Evolutionary conservation across 306 rosid species (phyloP), one percentile per base, ranked within the genome.

Genomic region (Cicer yamashitae): DNA sequence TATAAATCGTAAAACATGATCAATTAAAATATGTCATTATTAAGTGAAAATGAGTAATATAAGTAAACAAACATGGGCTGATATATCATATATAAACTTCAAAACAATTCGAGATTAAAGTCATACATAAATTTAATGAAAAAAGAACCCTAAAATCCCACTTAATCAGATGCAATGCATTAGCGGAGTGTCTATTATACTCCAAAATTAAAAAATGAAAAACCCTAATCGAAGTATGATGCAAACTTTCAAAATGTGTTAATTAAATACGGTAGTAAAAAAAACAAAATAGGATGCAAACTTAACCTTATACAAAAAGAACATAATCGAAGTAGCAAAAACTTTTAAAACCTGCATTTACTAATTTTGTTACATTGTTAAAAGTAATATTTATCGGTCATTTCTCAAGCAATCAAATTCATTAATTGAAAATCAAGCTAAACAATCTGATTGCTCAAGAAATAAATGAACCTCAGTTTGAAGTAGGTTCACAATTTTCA

Each of bases 401-500:
- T 6, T 39, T 52, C 71, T 51, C n/a, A 13, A 50, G 34, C 25
- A 79, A 41, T 40, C 14, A 41, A 79, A 20, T 40, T 18, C 78
- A 63, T 14, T 14, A 64, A 54, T 34, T 41, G 53, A 54, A 80
- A 72, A 45, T 72, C 45, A 64, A 44, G 67, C 37, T 25, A 64
- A 54, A 44, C 51, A 73, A 59, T 47, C 8, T 0, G 45, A 79
- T 73, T 41, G n/a, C 66, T 58, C 63, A 11, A 58, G 41, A 58
- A 57, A 59, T 74, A 80, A 60, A 67, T 58, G 71, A 80, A 68
- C 47, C 75, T 38, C 45, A 11, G 57, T 64, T 34, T 12, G 15
- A 57, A 47, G 41, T 58, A 57, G 64, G 6, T 73, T 57, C 22
- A 20, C 44, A 44, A 54, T 12, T 80, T 67, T 52, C 47, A 79